These are phyloP conservation scores for Betula pendula DNA, from an alignment of 306 rosid species.

Conservation along the genomic window DNA sequence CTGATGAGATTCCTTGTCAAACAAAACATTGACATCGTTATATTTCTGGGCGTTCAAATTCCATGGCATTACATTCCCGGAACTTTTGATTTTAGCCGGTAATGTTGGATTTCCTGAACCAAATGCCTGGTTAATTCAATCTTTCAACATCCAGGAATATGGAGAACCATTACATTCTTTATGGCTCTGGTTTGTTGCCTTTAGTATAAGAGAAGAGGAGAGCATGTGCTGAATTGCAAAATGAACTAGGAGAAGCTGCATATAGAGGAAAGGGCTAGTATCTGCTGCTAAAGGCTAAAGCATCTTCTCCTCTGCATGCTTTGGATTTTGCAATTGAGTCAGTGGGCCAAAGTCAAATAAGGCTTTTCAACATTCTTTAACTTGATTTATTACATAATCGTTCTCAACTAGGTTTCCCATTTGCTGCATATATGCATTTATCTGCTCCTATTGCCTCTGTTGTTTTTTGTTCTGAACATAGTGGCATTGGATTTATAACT, in stretches of 20 bases:
- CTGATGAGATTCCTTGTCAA: neutral
- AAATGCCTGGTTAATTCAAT: neutral
- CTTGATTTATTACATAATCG: neutral
- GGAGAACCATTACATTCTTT: neutral
- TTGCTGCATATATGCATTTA: neutral
- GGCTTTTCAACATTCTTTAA: neutral
- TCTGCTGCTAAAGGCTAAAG: neutral
- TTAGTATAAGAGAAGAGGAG: neutral
- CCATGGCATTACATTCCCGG: too few relatives aligned
- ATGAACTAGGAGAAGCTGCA: neutral
- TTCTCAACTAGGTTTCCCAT: neutral
- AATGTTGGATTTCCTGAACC: too few relatives aligned
- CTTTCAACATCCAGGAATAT: neutral
- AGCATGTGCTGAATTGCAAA: neutral
- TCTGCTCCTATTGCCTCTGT: neutral
- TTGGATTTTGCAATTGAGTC: neutral
- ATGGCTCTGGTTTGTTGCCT: neutral
- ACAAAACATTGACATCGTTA: neutral
- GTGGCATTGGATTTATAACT: slow-evolving; percentile 20
- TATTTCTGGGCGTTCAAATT: neutral
- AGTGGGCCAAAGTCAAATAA: neutral
- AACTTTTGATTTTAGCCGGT: too few relatives aligned
- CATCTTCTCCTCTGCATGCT: neutral
- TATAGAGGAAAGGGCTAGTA: neutral
- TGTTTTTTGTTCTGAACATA: neutral